Conservation (phyloP, 441 rosid species). For the Erodium texanum region DNA sequence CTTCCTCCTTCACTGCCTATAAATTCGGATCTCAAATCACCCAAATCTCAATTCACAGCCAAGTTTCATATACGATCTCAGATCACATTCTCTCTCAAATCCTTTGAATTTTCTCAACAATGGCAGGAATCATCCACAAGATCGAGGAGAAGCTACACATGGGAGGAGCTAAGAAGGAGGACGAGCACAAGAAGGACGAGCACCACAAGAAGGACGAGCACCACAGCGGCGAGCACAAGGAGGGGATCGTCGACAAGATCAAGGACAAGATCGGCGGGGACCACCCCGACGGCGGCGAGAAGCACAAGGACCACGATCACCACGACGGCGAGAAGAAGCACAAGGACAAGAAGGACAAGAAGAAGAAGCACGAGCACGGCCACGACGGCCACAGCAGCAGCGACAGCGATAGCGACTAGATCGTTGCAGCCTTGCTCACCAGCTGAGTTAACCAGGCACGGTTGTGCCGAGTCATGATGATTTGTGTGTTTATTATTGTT, state of each 20-base stretch:
- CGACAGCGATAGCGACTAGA: slow-evolving; percentile 55
- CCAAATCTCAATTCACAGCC: no score
- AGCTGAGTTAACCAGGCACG: neutral
- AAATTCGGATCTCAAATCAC: neutral
- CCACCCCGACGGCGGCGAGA: slow-evolving; percentile 32
- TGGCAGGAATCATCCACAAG: slow-evolving; percentile 75
- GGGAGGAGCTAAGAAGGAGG: slow-evolving; percentile 55
- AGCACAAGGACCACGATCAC: slow-evolving; percentile 18
- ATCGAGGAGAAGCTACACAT: slow-evolving; percentile 62
- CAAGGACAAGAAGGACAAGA: slow-evolving; percentile 17
- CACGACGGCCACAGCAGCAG: slow-evolving; percentile 35
- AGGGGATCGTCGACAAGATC: slow-evolving; percentile 51
- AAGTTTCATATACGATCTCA: neutral
- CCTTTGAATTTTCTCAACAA: slow-evolving; percentile 6
- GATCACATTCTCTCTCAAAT: neutral
- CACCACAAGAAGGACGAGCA: slow-evolving; percentile 8
- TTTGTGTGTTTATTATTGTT: neutral
- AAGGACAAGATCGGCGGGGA: slow-evolving; percentile 44
- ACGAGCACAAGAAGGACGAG: slow-evolving; percentile 25
- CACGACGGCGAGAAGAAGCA: slow-evolving; percentile 35
- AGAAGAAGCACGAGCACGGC: slow-evolving; percentile 38
- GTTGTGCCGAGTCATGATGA: neutral
- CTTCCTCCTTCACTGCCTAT: neutral
- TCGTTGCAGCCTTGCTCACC: neutral
- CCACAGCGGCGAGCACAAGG: slow-evolving; percentile 34